These are phyloP conservation scores for Candida frijolesensis DNA, from an alignment of 1,139 yeast genomes.

Conservation along the genomic window DNA sequence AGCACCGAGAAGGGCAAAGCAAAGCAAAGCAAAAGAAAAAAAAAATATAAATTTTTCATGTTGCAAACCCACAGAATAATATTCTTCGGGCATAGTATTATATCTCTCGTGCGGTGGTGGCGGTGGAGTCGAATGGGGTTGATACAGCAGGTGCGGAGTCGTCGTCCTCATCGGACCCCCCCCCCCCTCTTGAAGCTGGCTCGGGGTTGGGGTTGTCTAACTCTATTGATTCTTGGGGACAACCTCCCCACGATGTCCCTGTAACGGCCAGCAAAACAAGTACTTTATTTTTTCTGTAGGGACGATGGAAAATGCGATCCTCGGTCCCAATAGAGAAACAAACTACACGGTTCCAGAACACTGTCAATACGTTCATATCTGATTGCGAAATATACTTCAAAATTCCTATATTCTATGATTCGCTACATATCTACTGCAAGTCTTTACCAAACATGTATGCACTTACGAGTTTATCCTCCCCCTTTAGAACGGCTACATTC, in stretches of 20 bases:
- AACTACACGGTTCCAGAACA: too few relatives aligned
- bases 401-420: neutral
- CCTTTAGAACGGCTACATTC: slow-evolving; percentile 67
- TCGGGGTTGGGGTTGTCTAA: too few relatives aligned
- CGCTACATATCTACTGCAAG: slow-evolving; percentile 21
- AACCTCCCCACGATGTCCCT: too few relatives aligned
- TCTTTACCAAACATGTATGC: slow-evolving; percentile 70
- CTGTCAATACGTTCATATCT: neutral
- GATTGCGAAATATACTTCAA: neutral
- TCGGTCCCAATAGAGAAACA: neutral
- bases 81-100: neutral
- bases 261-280: too few relatives aligned
- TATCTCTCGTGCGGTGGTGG: neutral
- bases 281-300: too few relatives aligned
- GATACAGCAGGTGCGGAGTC: too few relatives aligned
- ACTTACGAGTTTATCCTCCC: slow-evolving; percentile 58
- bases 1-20: neutral
- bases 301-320: neutral
- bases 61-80: neutral
- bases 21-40: too few relatives aligned
- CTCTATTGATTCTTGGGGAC: too few relatives aligned
- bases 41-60: neutral
- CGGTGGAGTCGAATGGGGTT: too few relatives aligned
- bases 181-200: too few relatives aligned
- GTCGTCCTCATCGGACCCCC: too few relatives aligned